A percentile compares a stretch with the other conserved stretches of the same genome.
phyloP scores from a whole-genome alignment of 768 basidiomycete species.

The Asterophora lycoperdoides region DNA sequence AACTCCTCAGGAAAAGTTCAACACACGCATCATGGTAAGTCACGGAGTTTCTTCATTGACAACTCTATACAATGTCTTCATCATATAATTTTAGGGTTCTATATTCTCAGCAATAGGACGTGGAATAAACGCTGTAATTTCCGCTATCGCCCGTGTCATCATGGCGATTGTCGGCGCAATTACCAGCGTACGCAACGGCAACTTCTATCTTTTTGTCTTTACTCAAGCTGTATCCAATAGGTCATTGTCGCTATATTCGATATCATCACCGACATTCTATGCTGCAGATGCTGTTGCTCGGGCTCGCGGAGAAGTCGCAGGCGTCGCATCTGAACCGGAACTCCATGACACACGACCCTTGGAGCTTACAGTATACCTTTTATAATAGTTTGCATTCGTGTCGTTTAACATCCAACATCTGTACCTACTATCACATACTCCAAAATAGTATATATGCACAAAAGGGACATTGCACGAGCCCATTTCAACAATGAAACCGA shows the following conservation, averaged over 20 bases:
- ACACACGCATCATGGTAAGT: background rate
- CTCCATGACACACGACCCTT: no score
- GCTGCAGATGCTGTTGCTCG: constrained; percentile 43
- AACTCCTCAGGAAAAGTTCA: background rate
- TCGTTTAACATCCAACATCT: no score
- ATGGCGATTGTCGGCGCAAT: constrained; percentile 60
- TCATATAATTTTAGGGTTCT: constrained; percentile 40
- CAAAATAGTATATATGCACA: no score
- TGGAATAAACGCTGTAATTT: constrained; percentile 56
- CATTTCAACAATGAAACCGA: no score
- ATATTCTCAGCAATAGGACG: constrained; percentile 62
- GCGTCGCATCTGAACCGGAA: constrained; percentile 3
- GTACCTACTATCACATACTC: no score
- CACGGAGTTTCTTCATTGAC: background rate
- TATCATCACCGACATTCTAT: constrained; percentile 51
- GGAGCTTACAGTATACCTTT: no score
- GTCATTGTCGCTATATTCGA: constrained; percentile 64
- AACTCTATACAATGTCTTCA: background rate
- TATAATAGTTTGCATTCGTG: no score
- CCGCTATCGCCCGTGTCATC: constrained; percentile 54
- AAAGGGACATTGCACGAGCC: no score
- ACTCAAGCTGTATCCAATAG: constrained; percentile 28
- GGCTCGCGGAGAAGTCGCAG: constrained; percentile 19
- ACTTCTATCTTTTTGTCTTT: background rate
- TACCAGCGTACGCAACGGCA: constrained; percentile 49